Base-by-base conservation (phyloP, 23 red algal genomes). In the Cyanidium caldarium region DNA sequence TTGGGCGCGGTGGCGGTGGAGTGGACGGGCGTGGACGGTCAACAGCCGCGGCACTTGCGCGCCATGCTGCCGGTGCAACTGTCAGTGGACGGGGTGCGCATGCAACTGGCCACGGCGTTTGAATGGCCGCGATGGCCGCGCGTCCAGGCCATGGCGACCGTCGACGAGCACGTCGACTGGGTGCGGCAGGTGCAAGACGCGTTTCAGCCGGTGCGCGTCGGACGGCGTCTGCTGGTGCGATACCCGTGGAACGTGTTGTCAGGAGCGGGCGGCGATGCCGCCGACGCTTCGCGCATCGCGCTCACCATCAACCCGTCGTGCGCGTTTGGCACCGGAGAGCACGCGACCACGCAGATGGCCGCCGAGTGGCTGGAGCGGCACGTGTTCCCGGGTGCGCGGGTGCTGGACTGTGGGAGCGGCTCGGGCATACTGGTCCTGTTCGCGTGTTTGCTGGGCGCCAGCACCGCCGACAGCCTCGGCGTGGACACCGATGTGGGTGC, bases 261-360 rank as follows among this genome's bases (percentile, higher is more conserved):
- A 10, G 17, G 0, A 33, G 10, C 7, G 5, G 70, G 31, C 2
- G 14, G 58, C 28, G 65, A 65, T 31, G 57, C 40, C 14, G 42
- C 34, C n/a, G 51, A 61, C 7, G n/a, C n/a, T n/a, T n/a, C n/a
- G n/a, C 68, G 68, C 40, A 39, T 75, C 25, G 66, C 57, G 31
- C 21, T 98, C 12, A 68, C 57, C 17, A 43, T 98, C 33, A 80
- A 98, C 36, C 92, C 92, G 34, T 84, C 84, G 23, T 44, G 44
- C 34, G 84, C 84, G 25, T 98, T 98, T 76, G 92, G 92, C 28
- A 98, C 84, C 12, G 92, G 92, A 17, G 84, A 98, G 67, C 92
- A 98, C 45, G n/a, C 84, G 2, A 98, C 92, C 14, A 98, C 92
- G 35, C 77, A 74, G 72, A 75, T 87, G 20, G 72, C 71, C 66